A percentile compares a stretch with the other conserved stretches of the same genome.
phyloP scores from a whole-genome alignment of 2,329 filamentous ascomycete genomes.

The Aureobasidium namibiae region DNA sequence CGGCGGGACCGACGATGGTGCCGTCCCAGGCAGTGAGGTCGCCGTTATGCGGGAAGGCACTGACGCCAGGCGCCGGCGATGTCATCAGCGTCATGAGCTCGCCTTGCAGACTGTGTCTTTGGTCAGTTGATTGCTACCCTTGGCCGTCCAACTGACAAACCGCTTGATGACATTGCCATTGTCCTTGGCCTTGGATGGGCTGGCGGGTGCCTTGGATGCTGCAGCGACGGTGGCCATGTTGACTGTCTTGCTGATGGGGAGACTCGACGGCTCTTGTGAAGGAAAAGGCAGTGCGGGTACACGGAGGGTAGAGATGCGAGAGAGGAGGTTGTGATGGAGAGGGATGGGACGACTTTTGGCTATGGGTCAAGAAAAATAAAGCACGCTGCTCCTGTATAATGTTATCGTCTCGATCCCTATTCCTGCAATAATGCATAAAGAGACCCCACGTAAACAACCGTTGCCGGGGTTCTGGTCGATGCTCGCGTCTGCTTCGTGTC shows the following conservation, averaged over 20 bases:
- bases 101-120: conserved; percentile 66
- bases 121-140: conserved; percentile 10
- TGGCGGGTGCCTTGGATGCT: conserved; percentile 21
- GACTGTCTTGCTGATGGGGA: not conserved
- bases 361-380: not conserved
- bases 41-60: conserved; percentile 87
- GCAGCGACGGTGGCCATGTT: conserved; percentile 25
- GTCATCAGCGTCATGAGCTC: conserved; percentile 99
- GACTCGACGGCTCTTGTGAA: not conserved
- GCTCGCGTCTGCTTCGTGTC: not conserved
- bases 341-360: not conserved
- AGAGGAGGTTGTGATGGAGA: not conserved
- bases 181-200: conserved; percentile 26
- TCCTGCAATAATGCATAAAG: not conserved
- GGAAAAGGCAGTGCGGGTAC: not conserved
- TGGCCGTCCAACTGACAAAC: conserved; percentile 23
- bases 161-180: conserved; percentile 41
- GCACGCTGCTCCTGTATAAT: not conserved
- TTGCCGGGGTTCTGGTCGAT: not conserved
- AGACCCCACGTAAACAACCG: conserved; percentile 6
- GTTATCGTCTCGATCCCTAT: not conserved
- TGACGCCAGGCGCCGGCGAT: conserved; percentile 83
- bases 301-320: not conserved
- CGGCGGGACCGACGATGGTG: conserved; percentile 83
- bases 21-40: conserved; percentile 90